These are phyloP conservation scores for Chalaropsis thielavioides DNA, from an alignment of 2,329 filamentous ascomycete species.

Conservation along the genomic window DNA sequence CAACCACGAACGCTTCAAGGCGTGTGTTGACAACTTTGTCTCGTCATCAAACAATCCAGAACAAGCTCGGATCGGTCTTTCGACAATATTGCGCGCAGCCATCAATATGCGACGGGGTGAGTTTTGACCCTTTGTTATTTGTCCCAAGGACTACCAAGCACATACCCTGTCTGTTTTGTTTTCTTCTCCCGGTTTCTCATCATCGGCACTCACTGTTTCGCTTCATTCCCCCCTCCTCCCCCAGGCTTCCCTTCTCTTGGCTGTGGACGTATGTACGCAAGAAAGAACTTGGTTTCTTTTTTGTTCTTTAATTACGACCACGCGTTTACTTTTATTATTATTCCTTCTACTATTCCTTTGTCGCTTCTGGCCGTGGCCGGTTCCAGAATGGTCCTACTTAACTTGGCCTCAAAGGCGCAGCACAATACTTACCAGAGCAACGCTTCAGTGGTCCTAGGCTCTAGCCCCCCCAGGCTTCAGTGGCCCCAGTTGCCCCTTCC, in stretches of 20 bases:
- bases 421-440: not conserved
- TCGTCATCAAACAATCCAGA: slow-evolving; percentile 57
- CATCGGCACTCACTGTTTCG: not conserved
- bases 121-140: slow-evolving; percentile 23
- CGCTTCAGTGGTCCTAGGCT: not conserved
- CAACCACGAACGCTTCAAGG: slow-evolving; percentile 47
- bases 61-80: slow-evolving; percentile 60
- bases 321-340: not conserved
- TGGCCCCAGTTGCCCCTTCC: not conserved
- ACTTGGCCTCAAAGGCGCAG: not conserved
- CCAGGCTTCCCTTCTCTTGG: not conserved
- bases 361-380: slow-evolving; percentile 12
- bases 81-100: slow-evolving; percentile 57
- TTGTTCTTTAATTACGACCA: not conserved
- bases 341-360: not conserved
- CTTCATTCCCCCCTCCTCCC: not conserved
- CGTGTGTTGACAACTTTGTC: slow-evolving; percentile 58
- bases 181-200: not conserved
- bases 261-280: not conserved
- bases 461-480: not conserved
- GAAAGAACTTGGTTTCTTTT: not conserved
- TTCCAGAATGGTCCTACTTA: slow-evolving; percentile 1
- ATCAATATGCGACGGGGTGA: slow-evolving; percentile 55
- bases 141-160: not conserved
- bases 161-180: slow-evolving; percentile 16